These are phyloP conservation scores for Tagetes erecta DNA, from an alignment of 129 eudicot genomes.

Conservation along the genomic window DNA sequence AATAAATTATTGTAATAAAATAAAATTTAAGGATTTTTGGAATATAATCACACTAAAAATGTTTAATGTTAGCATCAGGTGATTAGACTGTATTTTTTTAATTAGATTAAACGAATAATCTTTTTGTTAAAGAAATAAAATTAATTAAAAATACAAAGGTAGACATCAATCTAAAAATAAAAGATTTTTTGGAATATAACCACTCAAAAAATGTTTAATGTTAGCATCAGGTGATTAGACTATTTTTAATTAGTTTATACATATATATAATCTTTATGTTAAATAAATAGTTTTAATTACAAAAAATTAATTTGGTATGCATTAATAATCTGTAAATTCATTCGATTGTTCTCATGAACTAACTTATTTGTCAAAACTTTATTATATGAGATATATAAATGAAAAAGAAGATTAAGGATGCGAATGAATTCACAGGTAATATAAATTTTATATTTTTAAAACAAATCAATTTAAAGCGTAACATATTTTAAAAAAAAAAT, in stretches of 20 bases:
- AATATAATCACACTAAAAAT: background rate
- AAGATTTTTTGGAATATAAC: background rate
- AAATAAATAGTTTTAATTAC: no score
- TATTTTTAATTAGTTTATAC: no score
- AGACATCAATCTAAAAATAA: background rate
- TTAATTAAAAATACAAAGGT: no score
- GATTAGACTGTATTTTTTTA: background rate
- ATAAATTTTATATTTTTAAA: no score
- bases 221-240: conserved; percentile 1
- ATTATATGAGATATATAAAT: no score
- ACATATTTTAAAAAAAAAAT: no score
- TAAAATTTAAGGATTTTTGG: background rate
- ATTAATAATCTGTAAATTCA: no score
- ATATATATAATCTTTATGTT: background rate
- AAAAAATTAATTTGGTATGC: no score
- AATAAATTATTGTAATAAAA: background rate
- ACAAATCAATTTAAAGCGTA: no score
- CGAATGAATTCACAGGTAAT: no score
- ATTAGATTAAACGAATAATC: no score
- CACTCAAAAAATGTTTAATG: background rate
- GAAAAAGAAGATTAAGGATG: no score
- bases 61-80: background rate
- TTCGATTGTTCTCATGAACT: background rate
- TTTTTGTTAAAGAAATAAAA: background rate
- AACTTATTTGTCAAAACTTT: background rate